Percentiles rank a stretch among this genome's conserved stretches.
Evolutionary conservation across 148 eudicot species (phyloP).

Genomic region (Persicaria maculosa): DNA sequence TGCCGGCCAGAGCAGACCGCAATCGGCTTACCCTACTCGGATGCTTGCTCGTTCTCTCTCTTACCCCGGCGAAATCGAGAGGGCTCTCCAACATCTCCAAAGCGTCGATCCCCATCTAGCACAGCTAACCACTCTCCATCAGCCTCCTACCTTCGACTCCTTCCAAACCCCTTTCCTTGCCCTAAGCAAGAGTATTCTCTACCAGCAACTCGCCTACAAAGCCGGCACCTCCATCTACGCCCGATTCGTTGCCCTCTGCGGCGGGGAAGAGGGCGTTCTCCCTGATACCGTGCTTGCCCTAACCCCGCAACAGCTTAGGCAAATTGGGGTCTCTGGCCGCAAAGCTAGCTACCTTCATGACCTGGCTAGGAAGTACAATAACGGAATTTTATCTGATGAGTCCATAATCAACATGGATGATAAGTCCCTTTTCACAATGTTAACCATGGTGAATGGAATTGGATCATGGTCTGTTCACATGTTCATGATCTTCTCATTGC

Average conservation of each 20-base stretch:
- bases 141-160: conserved; percentile 37
- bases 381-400: conserved; percentile 40
- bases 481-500: conserved; percentile 54
- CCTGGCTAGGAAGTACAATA: conserved; percentile 38
- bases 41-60: conserved; percentile 29
- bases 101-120: conserved; percentile 33
- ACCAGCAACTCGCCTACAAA: conserved; percentile 57
- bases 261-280: conserved; percentile 29
- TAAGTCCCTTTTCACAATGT: conserved; percentile 50
- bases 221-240: conserved; percentile 52
- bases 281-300: conserved; percentile 32
- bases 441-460: conserved; percentile 60
- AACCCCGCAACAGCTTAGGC: conserved; percentile 40
- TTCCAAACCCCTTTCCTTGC: conserved; percentile 51
- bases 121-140: conserved; percentile 25
- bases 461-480: conserved; percentile 64
- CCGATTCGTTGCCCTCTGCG: conserved; percentile 42
- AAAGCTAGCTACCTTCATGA: conserved; percentile 47
- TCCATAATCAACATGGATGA: conserved; percentile 41
- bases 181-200: conserved; percentile 40
- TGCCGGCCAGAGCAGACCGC: conserved; percentile 6
- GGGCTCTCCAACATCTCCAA: conserved; percentile 39
- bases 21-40: not conserved
- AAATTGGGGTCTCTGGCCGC: conserved; percentile 51
- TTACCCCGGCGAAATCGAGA: conserved; percentile 30